Evolutionary conservation across 2,329 filamentous ascomycete genomes (phyloP).

Genomic region (Torrubiella hemipterigena): DNA sequence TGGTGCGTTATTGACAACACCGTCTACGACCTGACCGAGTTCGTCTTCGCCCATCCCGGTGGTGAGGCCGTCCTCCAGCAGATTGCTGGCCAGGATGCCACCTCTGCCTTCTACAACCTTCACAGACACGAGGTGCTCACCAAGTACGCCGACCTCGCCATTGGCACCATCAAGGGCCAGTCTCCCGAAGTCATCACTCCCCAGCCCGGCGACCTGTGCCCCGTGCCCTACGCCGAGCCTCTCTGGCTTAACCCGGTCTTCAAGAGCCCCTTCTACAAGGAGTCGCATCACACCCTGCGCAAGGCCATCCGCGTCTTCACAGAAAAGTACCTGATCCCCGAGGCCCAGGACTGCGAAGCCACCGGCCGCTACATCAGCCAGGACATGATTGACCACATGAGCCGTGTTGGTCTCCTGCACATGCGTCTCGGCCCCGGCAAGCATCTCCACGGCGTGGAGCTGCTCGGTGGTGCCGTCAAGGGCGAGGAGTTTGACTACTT

Average conservation of each 20-base stretch:
- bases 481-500: constrained; percentile 81
- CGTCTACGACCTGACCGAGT: constrained; percentile 79
- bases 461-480: constrained; percentile 59
- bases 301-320: constrained; percentile 61
- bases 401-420: constrained; percentile 59
- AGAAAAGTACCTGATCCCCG: constrained; percentile 57
- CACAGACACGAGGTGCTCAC: constrained; percentile 81
- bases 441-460: constrained; percentile 59
- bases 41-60: constrained; percentile 74
- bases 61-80: constrained; percentile 70
- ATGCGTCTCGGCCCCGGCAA: constrained; percentile 78
- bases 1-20: constrained; percentile 81
- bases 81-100: constrained; percentile 72
- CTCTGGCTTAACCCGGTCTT: constrained; percentile 70
- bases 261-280: constrained; percentile 70
- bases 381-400: constrained; percentile 68
- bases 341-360: constrained; percentile 65
- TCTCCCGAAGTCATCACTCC: constrained; percentile 60
- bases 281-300: constrained; percentile 58
- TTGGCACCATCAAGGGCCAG: constrained; percentile 67
- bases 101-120: constrained; percentile 78
- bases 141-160: constrained; percentile 63
- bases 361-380: constrained; percentile 60
- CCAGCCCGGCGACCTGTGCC: constrained; percentile 57
- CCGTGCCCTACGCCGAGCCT: constrained; percentile 75